Evolutionary conservation across 2,329 filamentous ascomycete species (phyloP).

Genomic region (Epichloe gansuensis): DNA sequence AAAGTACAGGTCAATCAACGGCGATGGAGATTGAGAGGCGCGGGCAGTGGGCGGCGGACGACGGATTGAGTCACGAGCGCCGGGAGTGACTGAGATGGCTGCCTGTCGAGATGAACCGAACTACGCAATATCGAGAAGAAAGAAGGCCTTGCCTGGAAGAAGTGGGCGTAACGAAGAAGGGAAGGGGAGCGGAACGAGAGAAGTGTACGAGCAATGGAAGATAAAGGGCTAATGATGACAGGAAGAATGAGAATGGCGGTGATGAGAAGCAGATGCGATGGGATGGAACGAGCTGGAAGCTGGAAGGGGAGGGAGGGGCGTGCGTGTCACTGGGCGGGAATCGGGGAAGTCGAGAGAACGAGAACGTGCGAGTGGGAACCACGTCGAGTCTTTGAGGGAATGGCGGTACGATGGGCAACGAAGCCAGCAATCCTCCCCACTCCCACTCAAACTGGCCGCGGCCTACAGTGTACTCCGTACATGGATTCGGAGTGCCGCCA

Average conservation of each 20-base stretch:
- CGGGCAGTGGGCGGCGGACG: slow-evolving; percentile 12
- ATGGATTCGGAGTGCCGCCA: slow-evolving; percentile 4
- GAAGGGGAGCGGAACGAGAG: slow-evolving; percentile 15
- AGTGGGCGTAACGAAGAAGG: slow-evolving; percentile 8
- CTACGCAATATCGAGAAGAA: slow-evolving; percentile 23
- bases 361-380: not conserved
- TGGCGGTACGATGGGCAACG: slow-evolving; percentile 6
- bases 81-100: not conserved
- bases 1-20: slow-evolving; percentile 8
- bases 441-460: not conserved
- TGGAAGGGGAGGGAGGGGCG: slow-evolving; percentile 14
- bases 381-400: not conserved
- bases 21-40: slow-evolving; percentile 10
- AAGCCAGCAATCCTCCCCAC: slow-evolving; percentile 2
- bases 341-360: not conserved
- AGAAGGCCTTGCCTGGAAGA: slow-evolving; percentile 21
- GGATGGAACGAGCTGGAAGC: slow-evolving; percentile 19
- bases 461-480: not conserved
- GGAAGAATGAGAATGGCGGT: slow-evolving; percentile 21
- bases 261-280: slow-evolving; percentile 13
- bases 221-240: slow-evolving; percentile 21
- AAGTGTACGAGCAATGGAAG: slow-evolving; percentile 15
- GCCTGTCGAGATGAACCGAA: slow-evolving; percentile 4
- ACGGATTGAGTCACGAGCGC: not conserved
- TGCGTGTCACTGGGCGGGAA: slow-evolving; percentile 14